Evolutionary conservation across 163 green algal species (phyloP), one percentile per base, ranked within the genome.

Genomic region (Chlorella variabilis): DNA sequence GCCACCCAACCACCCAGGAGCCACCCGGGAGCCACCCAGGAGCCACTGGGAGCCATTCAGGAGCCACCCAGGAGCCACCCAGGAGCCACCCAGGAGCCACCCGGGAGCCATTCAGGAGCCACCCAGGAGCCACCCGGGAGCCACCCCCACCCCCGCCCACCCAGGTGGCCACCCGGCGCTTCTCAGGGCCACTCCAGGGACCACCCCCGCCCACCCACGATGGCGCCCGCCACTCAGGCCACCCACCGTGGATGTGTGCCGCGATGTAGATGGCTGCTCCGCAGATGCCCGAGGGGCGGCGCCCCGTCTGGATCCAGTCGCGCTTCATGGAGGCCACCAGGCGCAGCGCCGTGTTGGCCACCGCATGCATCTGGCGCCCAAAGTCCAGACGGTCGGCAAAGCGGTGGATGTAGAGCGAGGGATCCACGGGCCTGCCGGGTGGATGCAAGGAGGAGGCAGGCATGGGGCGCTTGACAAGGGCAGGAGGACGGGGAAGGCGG

Each of bases 301-400:
- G 87, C 7, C 97, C 97, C 31, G 96, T 99, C 85, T 98, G 94
- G 90, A 99, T 98, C 97, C 97, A 99, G 91, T 99, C 97, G 1
- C 97, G 92, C 89, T 99, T 99, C 97, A 99, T 99, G 83, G 87
- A 93, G 45, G 91, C 89, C 23, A 98, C 92, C 81, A 98, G 89
- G 41, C 91, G 88, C 77, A 97, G 82, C 2, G 94, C 92, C 2
- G 95, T 98, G 85, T 91, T 89, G 36, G 76, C 80, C 41, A 97
- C 90, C 20, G 51, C 13, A 66, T 71, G 66, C 71, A 81, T 85
- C 27, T 63, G 54, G 21, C 62, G 63, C 38, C 82, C 82, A 49
- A 91, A 81, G 20, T 78, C 78, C 29, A 98, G 84, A 11, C 88
- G 83, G 82, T 97, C 92, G 6, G 94, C 94, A 88, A 98, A 99